Evolutionary conservation across 2,329 filamentous ascomycete species (phyloP), one percentile per base, ranked within the genome.

Genomic region (Drechslera avenae): DNA sequence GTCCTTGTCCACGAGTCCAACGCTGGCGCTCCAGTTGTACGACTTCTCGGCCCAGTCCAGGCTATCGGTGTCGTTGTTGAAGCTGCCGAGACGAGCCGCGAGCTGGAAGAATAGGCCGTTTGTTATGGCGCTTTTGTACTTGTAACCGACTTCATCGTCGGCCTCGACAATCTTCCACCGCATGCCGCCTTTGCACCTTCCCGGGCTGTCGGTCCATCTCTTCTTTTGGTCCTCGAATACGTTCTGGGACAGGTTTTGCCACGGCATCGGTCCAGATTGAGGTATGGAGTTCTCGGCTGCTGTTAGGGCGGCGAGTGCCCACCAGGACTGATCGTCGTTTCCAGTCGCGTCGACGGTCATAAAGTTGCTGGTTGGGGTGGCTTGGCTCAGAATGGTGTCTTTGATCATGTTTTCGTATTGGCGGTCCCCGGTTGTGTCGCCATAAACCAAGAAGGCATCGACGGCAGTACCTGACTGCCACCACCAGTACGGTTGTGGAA

Each of bases 41-140:
- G 83, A 73, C 58, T 81, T 83, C 39, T 80, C 70, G 1, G 87
- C 87, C 87, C 87, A 90, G 2, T 85, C 78, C 14, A 53, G 39
- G 6, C 63, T 61, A 4, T 67, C 63, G 1, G 79, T 70, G 62
- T 88, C 85, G 8, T 81, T 81, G 0, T 85, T 88, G 39, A 81
- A 82, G 35, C 85, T 81, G 4, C 85, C 87, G 9, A 93, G 79
- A 5, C 89, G 85, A 0, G 90, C 88, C 1, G 88, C 86, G 28
- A 95, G 80, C 69, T 92, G 87, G 74, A 94, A 91, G 71, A 95
- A 86, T 4, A 86, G 84, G 14, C 88, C 89, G 69, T 93, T 93
- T 48, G 86, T 85, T 59, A 91, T 83, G 14, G 85, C 81, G 74
- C 92, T 91, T 72, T 91, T 93, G 81, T 95, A 93, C 62, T 84